A percentile compares a stretch with the other conserved stretches of the same genome.
Evolutionary conservation across 2,329 filamentous ascomycete species (phyloP).

Genomic region (Curvularia lunata): DNA sequence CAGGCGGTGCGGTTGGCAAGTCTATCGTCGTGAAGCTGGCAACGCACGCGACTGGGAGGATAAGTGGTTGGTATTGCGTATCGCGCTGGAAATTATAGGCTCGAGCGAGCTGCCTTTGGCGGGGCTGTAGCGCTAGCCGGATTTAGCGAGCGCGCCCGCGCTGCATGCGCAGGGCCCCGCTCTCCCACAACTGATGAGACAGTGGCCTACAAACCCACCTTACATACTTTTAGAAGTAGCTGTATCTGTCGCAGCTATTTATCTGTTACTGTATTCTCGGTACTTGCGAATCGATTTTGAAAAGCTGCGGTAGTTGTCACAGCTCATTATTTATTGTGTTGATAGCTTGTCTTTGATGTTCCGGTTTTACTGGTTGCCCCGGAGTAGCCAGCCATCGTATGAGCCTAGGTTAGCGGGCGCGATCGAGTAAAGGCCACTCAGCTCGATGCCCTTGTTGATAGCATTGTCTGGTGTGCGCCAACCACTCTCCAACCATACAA

Average conservation of each 20-base stretch:
- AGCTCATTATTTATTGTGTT: too few relatives aligned
- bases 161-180: conserved; percentile 27
- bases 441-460: conserved; percentile 1
- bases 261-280: too few relatives aligned
- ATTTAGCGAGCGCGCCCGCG: conserved; percentile 26
- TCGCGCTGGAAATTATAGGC: conserved; percentile 22
- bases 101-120: conserved; percentile 31
- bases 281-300: too few relatives aligned
- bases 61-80: neutral
- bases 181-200: too few relatives aligned
- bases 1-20: neutral
- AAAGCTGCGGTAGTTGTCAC: too few relatives aligned
- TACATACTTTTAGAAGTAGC: too few relatives aligned
- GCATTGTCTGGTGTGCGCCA: neutral
- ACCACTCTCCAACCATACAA: neutral
- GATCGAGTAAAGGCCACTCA: conserved; percentile 19
- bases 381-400: neutral
- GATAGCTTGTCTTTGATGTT: too few relatives aligned
- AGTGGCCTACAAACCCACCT: too few relatives aligned
- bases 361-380: too few relatives aligned
- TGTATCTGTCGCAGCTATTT: too few relatives aligned
- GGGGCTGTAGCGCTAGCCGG: conserved; percentile 36
- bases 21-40: neutral
- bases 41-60: neutral
- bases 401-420: conserved; percentile 4